These are phyloP conservation scores for Trichocladium uniseriatum DNA, from an alignment of 495 filamentous ascomycete genomes.

Conservation along the genomic window DNA sequence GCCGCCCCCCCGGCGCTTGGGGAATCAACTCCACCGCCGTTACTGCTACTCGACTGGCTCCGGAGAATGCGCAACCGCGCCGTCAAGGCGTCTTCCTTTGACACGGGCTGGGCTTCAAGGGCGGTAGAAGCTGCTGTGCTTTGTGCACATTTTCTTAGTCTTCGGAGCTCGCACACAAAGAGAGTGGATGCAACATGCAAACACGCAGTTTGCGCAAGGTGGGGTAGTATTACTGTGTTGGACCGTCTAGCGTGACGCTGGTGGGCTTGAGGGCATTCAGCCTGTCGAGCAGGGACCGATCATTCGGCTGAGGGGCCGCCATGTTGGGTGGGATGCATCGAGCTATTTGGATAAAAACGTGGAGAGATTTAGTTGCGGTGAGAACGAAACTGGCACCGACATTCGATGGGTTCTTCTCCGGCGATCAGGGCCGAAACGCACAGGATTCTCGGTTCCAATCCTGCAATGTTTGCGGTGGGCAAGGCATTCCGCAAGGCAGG, in stretches of 20 bases:
- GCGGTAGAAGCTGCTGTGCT: constrained; percentile 1
- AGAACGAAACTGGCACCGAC: no score
- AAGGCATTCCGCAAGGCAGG: constrained; percentile 1
- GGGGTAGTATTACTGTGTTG: constrained; percentile 24
- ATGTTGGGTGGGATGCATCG: no score
- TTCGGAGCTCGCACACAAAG: not conserved
- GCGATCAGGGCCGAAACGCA: no score
- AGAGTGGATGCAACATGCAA: not conserved
- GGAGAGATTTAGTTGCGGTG: no score
- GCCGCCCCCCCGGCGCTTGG: not conserved
- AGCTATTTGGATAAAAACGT: no score
- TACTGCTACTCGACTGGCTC: constrained; percentile 16
- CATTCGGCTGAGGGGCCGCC: constrained; percentile 60
- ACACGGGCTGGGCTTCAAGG: constrained; percentile 10
- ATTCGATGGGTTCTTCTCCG: no score
- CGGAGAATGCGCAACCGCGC: constrained; percentile 37
- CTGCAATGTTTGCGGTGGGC: not conserved
- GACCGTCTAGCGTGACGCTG: constrained; percentile 26
- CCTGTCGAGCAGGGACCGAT: constrained; percentile 77
- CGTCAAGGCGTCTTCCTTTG: constrained; percentile 36
- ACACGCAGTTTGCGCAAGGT: not conserved
- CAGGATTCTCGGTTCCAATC: no score
- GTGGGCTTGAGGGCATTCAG: constrained; percentile 61
- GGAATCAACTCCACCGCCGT: not conserved
- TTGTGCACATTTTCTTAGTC: constrained; percentile 10